A percentile compares a stretch with the other conserved stretches of the same genome.
Evolutionary conservation across 768 basidiomycete genomes (phyloP).

Genomic region (Boletus bicolor): DNA sequence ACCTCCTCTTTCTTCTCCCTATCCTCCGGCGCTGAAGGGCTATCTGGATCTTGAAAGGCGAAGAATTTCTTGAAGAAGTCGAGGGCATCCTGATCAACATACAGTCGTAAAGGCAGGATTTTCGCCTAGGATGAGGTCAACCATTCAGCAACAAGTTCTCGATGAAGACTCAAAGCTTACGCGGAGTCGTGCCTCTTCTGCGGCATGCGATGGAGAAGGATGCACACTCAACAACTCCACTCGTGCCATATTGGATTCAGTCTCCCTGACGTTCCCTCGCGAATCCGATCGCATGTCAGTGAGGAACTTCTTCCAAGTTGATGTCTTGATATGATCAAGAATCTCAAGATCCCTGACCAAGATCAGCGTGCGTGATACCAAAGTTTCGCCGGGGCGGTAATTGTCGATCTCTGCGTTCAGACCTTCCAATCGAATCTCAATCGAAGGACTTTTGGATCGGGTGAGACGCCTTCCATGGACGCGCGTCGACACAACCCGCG

Average conservation of each 20-base stretch:
- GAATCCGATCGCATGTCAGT: slow-evolving; percentile 82
- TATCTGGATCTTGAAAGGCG: slow-evolving; percentile 70
- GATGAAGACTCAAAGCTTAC: slow-evolving; percentile 28
- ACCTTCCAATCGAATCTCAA: slow-evolving; percentile 77
- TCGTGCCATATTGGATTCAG: slow-evolving; percentile 90
- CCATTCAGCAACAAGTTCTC: background rate
- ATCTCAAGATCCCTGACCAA: slow-evolving; percentile 80
- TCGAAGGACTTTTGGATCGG: slow-evolving; percentile 73
- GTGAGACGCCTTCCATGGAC: slow-evolving; percentile 60
- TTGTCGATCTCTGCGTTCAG: slow-evolving; percentile 65
- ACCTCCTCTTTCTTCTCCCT: slow-evolving; percentile 43
- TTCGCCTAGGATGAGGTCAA: slow-evolving; percentile 58
- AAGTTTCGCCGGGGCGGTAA: slow-evolving; percentile 49
- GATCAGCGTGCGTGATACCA: slow-evolving; percentile 65
- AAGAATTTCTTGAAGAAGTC: slow-evolving; percentile 98
- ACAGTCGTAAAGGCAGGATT: slow-evolving; percentile 82
- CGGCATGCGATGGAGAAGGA: slow-evolving; percentile 63
- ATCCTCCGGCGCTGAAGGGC: slow-evolving; percentile 33
- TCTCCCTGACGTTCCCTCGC: slow-evolving; percentile 85
- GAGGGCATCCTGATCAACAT: slow-evolving; percentile 97
- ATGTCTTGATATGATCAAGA: slow-evolving; percentile 95
- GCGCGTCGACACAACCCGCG: slow-evolving; percentile 33
- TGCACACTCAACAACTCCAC: slow-evolving; percentile 73
- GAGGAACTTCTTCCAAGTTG: slow-evolving; percentile 97
- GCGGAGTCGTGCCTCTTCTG: slow-evolving; percentile 75